These are phyloP conservation scores for Metarhizium guizhouense DNA, from an alignment of 2,329 filamentous ascomycete genomes.

Conservation along the genomic window DNA sequence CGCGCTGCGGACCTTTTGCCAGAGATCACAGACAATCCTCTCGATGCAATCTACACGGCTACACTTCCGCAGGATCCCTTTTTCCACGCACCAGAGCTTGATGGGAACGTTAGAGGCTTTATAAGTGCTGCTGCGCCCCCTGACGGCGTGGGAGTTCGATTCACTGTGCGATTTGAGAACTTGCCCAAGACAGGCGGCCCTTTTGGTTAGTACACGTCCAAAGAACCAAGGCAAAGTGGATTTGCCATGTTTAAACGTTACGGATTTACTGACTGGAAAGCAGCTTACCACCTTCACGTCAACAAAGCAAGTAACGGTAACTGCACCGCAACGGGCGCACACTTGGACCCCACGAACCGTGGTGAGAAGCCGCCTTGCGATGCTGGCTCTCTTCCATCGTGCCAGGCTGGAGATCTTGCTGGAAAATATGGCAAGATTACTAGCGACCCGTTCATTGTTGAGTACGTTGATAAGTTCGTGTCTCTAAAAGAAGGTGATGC, in stretches of 20 bases:
- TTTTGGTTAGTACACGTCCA: slow-evolving; percentile 41
- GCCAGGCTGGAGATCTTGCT: slow-evolving; percentile 67
- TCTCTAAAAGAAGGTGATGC: slow-evolving; percentile 41
- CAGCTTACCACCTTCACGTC: slow-evolving; percentile 67
- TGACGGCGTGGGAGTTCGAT: slow-evolving; percentile 45
- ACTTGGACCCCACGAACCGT: slow-evolving; percentile 63
- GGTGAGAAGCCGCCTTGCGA: slow-evolving; percentile 57
- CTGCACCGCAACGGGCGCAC: slow-evolving; percentile 57
- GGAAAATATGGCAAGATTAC: slow-evolving; percentile 63
- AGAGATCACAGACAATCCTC: slow-evolving; percentile 46
- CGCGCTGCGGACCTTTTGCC: slow-evolving; percentile 34
- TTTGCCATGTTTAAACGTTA: not conserved
- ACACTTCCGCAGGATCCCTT: slow-evolving; percentile 43
- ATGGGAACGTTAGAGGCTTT: slow-evolving; percentile 35
- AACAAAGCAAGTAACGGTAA: slow-evolving; percentile 55
- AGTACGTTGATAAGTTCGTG: slow-evolving; percentile 48
- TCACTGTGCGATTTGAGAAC: slow-evolving; percentile 47
- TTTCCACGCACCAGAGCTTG: slow-evolving; percentile 39
- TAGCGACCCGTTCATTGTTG: slow-evolving; percentile 36
- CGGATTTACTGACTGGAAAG: not conserved
- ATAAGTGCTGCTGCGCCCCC: slow-evolving; percentile 38
- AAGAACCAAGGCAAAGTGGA: not conserved
- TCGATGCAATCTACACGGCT: slow-evolving; percentile 42
- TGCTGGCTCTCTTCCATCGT: slow-evolving; percentile 45
- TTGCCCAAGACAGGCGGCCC: slow-evolving; percentile 49